phyloP scores from a whole-genome alignment of 257 asterid species.

The Rhazya stricta region DNA sequence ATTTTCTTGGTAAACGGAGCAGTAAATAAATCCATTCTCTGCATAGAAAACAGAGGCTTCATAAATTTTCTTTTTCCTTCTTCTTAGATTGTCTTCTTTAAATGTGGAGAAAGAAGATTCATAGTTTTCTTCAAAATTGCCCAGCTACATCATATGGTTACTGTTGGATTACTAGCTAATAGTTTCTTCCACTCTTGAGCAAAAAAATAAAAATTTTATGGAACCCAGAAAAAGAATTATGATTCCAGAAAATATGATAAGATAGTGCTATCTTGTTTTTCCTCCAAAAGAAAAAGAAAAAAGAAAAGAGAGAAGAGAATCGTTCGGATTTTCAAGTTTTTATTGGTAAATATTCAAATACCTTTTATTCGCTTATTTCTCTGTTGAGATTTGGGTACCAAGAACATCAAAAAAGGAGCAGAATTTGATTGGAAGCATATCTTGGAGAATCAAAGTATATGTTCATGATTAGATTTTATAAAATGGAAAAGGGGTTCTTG shows the following conservation, averaged over 20 bases:
- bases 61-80: neutral
- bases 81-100: neutral
- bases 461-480: neutral
- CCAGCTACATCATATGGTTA: neutral
- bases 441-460: neutral
- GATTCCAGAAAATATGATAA: conserved; percentile 16
- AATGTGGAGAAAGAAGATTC: neutral
- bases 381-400: conserved; percentile 2
- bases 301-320: neutral
- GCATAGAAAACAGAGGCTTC: neutral
- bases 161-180: conserved; percentile 5
- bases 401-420: neutral
- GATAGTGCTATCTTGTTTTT: conserved; percentile 3
- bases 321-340: neutral
- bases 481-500: no score
- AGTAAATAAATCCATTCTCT: conserved; percentile 8
- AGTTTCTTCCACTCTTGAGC: conserved; percentile 16
- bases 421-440: neutral
- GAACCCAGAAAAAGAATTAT: conserved; percentile 7
- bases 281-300: neutral
- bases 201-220: neutral
- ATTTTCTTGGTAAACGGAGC: conserved; percentile 15
- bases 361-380: neutral
- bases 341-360: neutral
- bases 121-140: neutral